phyloP scores from a whole-genome alignment of 2,329 filamentous ascomycete genomes.

The Botrytis byssoidea region DNA sequence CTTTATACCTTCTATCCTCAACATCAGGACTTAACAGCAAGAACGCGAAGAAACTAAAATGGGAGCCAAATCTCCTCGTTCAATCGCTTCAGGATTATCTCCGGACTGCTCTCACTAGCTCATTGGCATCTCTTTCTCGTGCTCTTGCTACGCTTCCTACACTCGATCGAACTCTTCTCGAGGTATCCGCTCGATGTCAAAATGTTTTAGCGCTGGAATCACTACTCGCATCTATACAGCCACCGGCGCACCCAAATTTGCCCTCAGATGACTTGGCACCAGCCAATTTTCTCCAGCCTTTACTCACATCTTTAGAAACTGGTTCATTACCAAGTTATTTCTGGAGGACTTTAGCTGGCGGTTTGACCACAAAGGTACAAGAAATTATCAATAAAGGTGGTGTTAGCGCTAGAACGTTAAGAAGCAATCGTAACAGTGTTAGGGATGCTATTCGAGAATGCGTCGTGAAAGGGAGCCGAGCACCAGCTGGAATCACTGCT shows the following conservation, averaged over 20 bases:
- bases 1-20: conserved; percentile 81
- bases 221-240: conserved; percentile 66
- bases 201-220: conserved; percentile 86
- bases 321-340: conserved; percentile 86
- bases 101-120: conserved; percentile 75
- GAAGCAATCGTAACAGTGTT: conserved; percentile 71
- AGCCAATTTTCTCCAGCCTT: conserved; percentile 63
- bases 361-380: conserved; percentile 72
- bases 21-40: conserved; percentile 47
- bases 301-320: conserved; percentile 80
- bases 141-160: conserved; percentile 77
- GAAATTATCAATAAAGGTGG: conserved; percentile 83
- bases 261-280: conserved; percentile 33
- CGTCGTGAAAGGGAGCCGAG: conserved; percentile 72
- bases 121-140: conserved; percentile 69
- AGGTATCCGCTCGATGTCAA: conserved; percentile 82
- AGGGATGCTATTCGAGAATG: conserved; percentile 78
- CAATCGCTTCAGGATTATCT: conserved; percentile 78
- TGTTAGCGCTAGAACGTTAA: conserved; percentile 76
- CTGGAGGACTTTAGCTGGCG: conserved; percentile 84
- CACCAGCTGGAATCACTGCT: conserved; percentile 57
- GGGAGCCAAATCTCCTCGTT: conserved; percentile 67
- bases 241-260: conserved; percentile 68
- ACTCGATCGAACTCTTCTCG: conserved; percentile 76
- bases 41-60: conserved; percentile 44